Conservation (phyloP, 2,329 filamentous ascomycete species). For the Calonectria honghensis region DNA sequence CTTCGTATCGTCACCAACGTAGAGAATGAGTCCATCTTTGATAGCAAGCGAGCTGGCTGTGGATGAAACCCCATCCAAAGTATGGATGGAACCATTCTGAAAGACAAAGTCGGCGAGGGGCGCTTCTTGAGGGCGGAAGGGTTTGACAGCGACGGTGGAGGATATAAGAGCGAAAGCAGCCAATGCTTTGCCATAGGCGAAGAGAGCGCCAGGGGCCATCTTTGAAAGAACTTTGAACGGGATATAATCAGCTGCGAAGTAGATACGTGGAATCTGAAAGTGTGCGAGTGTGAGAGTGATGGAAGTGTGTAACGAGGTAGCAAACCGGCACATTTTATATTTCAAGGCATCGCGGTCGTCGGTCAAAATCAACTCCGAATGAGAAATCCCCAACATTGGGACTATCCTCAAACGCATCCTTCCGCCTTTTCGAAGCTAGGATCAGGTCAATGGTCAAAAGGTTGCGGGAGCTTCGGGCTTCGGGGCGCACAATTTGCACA, state of each 20-base stretch:
- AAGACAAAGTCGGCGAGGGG: not conserved
- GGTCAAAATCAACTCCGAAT: no score
- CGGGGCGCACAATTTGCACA: no score
- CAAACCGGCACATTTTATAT: no score
- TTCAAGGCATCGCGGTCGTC: no score
- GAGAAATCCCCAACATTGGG: no score
- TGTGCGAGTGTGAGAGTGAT: not conserved
- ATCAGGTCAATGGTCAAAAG: no score
- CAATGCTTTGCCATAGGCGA: not conserved
- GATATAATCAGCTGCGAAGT: no score
- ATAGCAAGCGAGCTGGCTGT: slow-evolving; percentile 38
- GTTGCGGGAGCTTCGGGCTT: no score
- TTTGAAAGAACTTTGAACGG: not conserved
- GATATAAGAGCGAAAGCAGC: not conserved
- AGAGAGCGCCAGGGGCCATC: not conserved
- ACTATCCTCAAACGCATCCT: no score
- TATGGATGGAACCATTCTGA: not conserved
- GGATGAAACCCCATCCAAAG: not conserved
- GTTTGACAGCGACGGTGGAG: not conserved
- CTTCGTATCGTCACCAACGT: slow-evolving; percentile 45
- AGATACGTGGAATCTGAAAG: no score
- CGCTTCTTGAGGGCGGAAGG: not conserved
- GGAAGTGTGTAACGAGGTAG: no score
- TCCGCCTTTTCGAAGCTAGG: no score
- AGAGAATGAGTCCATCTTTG: slow-evolving; percentile 48